A percentile compares a stretch with the other conserved stretches of the same genome.
Conservation (phyloP, 2,329 filamentous ascomycete genomes). For the Penicillium sp. region DNA sequence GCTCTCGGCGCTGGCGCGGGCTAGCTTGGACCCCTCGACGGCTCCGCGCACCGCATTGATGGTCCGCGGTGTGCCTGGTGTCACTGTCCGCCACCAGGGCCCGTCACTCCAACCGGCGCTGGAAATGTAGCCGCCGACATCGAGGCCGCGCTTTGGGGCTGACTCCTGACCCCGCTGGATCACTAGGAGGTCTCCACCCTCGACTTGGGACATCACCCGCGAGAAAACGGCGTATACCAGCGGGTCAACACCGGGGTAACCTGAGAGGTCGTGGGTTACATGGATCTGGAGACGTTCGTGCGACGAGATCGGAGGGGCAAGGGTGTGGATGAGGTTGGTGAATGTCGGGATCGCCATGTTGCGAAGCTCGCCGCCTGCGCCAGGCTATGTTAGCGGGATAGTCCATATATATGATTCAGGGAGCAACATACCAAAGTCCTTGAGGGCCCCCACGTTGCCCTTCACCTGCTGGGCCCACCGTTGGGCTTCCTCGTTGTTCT, state of each 20-base stretch:
- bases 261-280: slow-evolving; percentile 90
- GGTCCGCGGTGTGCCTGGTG: slow-evolving; percentile 62
- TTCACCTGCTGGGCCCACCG: slow-evolving; percentile 92
- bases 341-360: slow-evolving; percentile 89
- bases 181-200: slow-evolving; percentile 90
- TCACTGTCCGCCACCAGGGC: slow-evolving; percentile 77
- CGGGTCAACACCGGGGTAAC: slow-evolving; percentile 90
- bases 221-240: slow-evolving; percentile 88
- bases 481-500: slow-evolving; percentile 93
- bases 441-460: slow-evolving; percentile 76
- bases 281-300: slow-evolving; percentile 97
- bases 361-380: slow-evolving; percentile 74
- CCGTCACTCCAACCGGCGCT: slow-evolving; percentile 77
- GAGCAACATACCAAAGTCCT: slow-evolving; percentile 60
- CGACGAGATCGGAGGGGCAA: slow-evolving; percentile 92
- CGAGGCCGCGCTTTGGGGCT: slow-evolving; percentile 60
- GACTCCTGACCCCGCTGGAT: slow-evolving; percentile 90
- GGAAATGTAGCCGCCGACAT: slow-evolving; percentile 29
- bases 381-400: slow-evolving; percentile 6
- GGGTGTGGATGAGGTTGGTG: slow-evolving; percentile 87
- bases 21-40: slow-evolving; percentile 84
- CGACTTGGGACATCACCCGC: slow-evolving; percentile 97
- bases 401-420: neutral
- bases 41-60: slow-evolving; percentile 75
- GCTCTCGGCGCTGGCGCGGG: slow-evolving; percentile 79